Evolutionary conservation across 495 filamentous ascomycete species (phyloP).

Genomic region (Paragyromitra xinjiangensis): DNA sequence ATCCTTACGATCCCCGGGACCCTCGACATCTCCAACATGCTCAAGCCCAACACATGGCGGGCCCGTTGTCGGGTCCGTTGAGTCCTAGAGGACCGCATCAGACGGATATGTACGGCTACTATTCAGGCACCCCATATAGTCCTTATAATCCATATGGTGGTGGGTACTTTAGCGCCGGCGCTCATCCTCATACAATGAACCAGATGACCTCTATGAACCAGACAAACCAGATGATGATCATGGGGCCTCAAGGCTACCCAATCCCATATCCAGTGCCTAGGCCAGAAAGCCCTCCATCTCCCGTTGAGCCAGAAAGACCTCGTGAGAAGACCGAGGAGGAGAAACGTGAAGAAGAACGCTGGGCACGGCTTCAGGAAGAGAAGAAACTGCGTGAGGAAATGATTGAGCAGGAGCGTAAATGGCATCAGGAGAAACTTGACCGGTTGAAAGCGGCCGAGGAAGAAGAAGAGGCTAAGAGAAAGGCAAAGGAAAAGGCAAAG

Average conservation of each 20-base stretch:
- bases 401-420: conserved; percentile 56
- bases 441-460: conserved; percentile 55
- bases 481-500: conserved; percentile 55
- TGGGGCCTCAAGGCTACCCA: conserved; percentile 55
- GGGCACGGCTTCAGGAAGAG: conserved; percentile 51
- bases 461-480: conserved; percentile 57
- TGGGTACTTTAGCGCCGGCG: conserved; percentile 46
- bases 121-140: conserved; percentile 44
- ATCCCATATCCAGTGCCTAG: conserved; percentile 46
- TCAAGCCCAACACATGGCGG: conserved; percentile 38
- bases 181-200: conserved; percentile 46
- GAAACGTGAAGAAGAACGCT: conserved; percentile 51
- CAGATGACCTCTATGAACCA: conserved; percentile 48
- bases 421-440: conserved; percentile 55
- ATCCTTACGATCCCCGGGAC: conserved; percentile 39
- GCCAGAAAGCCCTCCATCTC: conserved; percentile 44
- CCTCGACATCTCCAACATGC: conserved; percentile 46
- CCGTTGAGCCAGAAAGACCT: conserved; percentile 51
- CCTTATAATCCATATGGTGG: conserved; percentile 48
- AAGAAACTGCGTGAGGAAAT: conserved; percentile 55
- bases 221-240: conserved; percentile 56
- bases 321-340: conserved; percentile 55
- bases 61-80: conserved; percentile 39
- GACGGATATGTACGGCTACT: conserved; percentile 49
- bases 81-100: conserved; percentile 41